Percentiles rank a stretch among this genome's conserved stretches.
These are phyloP conservation scores for Botrytis aclada DNA, from an alignment of 2,329 filamentous ascomycete genomes.

Conservation along the genomic window DNA sequence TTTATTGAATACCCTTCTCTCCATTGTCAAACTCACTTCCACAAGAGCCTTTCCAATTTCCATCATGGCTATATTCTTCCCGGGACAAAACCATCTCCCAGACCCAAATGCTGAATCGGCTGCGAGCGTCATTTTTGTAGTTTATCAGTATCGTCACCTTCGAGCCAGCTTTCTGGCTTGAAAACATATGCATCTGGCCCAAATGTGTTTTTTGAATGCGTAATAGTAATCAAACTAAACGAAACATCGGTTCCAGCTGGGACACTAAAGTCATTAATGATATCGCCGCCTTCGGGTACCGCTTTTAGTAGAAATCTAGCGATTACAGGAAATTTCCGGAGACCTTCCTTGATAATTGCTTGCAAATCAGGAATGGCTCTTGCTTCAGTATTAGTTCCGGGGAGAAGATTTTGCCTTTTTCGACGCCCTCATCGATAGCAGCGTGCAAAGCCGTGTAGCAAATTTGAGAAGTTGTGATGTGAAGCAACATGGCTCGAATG, in stretches of 20 bases:
- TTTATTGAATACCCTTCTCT: not conserved
- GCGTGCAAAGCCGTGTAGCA: slow-evolving; percentile 19
- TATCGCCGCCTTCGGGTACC: slow-evolving; percentile 20
- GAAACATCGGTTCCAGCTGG: slow-evolving; percentile 6
- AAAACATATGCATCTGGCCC: slow-evolving; percentile 42
- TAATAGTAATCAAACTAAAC: not conserved
- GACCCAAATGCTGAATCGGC: slow-evolving; percentile 45
- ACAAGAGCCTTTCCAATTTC: slow-evolving; percentile 48
- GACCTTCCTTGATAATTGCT: slow-evolving; percentile 48
- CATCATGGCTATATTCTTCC: slow-evolving; percentile 47
- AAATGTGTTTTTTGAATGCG: slow-evolving; percentile 26
- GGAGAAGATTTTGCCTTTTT: not conserved
- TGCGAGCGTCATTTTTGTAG: slow-evolving; percentile 39
- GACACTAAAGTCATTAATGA: slow-evolving; percentile 20
- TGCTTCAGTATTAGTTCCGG: not conserved
- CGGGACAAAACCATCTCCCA: slow-evolving; percentile 46
- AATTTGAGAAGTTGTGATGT: slow-evolving; percentile 22
- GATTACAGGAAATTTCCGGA: slow-evolving; percentile 47
- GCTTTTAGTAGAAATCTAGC: slow-evolving; percentile 29
- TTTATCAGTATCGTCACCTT: slow-evolving; percentile 26
- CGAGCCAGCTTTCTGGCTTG: slow-evolving; percentile 49
- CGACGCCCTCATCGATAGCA: slow-evolving; percentile 14
- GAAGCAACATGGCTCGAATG: slow-evolving; percentile 38
- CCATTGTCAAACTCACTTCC: slow-evolving; percentile 40
- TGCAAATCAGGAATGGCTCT: slow-evolving; percentile 45